Evolutionary conservation across 2,329 filamentous ascomycete genomes (phyloP).

Genomic region (Xylariaceae sp.): DNA sequence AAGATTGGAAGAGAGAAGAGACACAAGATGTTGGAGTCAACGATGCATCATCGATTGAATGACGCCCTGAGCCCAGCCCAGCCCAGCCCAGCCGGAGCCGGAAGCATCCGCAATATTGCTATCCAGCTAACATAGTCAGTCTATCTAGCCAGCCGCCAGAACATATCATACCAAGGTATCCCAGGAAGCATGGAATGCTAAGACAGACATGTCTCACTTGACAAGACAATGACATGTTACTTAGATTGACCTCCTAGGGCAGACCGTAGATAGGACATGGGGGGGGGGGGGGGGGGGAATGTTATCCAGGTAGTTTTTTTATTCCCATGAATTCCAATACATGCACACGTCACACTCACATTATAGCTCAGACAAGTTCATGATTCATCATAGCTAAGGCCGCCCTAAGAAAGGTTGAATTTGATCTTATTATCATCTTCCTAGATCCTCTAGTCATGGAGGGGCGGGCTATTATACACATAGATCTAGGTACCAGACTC

Average conservation of each 20-base stretch:
- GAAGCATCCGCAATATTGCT: no score
- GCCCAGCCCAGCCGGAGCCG: no score
- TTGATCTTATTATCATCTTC: not conserved
- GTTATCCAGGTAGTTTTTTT: no score
- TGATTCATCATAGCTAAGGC: slow-evolving; percentile 18
- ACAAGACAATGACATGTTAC: slow-evolving; percentile 1
- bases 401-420: not conserved
- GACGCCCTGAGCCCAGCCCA: no score
- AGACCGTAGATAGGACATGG: not conserved
- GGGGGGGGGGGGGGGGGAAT: no score
- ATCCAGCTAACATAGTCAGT: not conserved
- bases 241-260: not conserved
- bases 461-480: no score
- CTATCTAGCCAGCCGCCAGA: not conserved
- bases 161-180: not conserved
- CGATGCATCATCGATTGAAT: slow-evolving; percentile 4
- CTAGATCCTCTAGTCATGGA: no score
- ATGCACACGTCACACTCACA: not conserved
- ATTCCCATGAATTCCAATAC: no score
- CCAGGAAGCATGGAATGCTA: not conserved
- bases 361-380: slow-evolving; percentile 3
- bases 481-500: no score
- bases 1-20: not conserved
- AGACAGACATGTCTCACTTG: not conserved
- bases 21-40: not conserved